Conservation (phyloP, 371 early-diverging fungal genomes). For the Nematocida sp. region DNA sequence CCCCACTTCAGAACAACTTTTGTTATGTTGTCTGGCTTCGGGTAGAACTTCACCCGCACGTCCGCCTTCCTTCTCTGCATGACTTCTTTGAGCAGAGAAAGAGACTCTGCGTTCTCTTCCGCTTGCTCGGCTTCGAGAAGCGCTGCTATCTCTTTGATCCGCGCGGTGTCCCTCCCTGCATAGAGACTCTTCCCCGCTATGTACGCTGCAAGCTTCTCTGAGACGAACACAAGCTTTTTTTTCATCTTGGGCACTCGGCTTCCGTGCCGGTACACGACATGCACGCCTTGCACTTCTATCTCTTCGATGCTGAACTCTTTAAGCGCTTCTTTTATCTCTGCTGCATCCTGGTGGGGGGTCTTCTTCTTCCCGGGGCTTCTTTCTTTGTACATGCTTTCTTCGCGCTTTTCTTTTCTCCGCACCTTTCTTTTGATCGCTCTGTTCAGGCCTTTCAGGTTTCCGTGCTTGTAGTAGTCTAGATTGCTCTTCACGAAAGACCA, state of each 20-base stretch:
- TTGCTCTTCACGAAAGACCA: conserved; percentile 98
- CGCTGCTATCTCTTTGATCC: conserved; percentile 1
- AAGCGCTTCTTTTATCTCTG: neutral
- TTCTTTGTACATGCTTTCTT: neutral
- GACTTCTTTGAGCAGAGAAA: conserved; percentile 7
- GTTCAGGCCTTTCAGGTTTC: conserved; percentile 23
- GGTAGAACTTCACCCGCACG: conserved; percentile 31
- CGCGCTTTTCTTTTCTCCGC: neutral
- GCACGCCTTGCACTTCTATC: conserved; percentile 1
- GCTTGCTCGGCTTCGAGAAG: neutral
- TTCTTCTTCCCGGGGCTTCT: too few species aligned
- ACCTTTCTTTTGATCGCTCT: conserved; percentile 23
- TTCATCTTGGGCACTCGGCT: conserved; percentile 50
- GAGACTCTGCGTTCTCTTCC: neutral
- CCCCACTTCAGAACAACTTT: conserved; percentile 44
- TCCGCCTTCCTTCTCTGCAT: neutral
- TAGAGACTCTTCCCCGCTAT: neutral
- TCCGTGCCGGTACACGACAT: conserved; percentile 39
- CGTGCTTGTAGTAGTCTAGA: conserved; percentile 72
- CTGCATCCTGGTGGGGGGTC: neutral
- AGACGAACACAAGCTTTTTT: conserved; percentile 17
- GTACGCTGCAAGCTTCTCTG: conserved; percentile 20
- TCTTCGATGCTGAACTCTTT: neutral
- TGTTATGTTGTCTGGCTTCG: neutral
- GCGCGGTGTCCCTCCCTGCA: conserved; percentile 34